Conservation (phyloP, 1,139 yeast genomes). For the Sugiyamaella neomexicana region DNA sequence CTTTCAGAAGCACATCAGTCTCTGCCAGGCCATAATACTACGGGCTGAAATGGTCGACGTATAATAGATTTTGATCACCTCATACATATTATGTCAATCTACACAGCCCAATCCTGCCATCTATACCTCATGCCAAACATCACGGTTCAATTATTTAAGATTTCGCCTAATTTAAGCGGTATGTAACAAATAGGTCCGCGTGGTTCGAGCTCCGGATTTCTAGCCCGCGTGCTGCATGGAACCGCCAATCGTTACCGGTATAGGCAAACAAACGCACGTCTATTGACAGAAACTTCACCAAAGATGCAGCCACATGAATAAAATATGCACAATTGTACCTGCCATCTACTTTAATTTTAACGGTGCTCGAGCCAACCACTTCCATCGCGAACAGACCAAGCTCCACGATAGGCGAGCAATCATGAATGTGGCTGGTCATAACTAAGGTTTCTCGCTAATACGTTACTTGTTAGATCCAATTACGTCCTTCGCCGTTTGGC, state of each 20-base stretch:
- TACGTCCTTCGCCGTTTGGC: background rate
- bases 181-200: background rate
- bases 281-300: background rate
- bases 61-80: no score
- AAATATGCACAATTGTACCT: constrained; percentile 11
- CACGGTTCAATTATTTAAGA: background rate
- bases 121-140: no score
- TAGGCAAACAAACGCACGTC: background rate
- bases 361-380: constrained; percentile 13
- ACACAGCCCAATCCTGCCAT: no score
- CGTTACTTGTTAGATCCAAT: no score
- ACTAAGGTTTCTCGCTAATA: background rate
- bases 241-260: background rate
- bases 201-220: background rate
- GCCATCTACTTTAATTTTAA: constrained; percentile 12
- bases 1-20: no score
- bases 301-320: constrained; percentile 10
- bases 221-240: background rate
- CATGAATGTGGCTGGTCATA: constrained; percentile 10
- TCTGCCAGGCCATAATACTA: no score
- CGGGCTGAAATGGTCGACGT: no score
- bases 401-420: background rate
- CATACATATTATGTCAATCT: no score
- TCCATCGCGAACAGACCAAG: background rate
- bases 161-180: background rate